Conservation (phyloP, 1,284 basidiomycete genomes). For the Marasmius fiardii region DNA sequence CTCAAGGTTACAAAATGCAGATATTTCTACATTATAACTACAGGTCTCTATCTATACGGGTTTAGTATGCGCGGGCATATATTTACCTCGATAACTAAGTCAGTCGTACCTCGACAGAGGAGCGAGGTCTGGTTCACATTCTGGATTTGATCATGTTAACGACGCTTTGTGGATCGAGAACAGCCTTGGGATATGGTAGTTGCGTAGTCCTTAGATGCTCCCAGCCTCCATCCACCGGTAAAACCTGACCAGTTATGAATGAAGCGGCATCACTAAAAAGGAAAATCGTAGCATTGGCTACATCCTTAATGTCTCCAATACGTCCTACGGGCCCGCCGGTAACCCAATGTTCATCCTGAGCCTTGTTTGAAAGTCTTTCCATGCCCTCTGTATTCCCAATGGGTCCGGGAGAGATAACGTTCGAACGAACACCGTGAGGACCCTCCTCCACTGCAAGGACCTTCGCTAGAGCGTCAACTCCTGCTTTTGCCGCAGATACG, state of each 20-base stretch:
- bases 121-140: background rate
- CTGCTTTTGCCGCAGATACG: conserved; percentile 94
- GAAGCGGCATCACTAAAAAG: conserved; percentile 87
- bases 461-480: conserved; percentile 82
- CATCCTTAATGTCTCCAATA: conserved; percentile 66
- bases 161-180: conserved; percentile 58
- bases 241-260: conserved; percentile 75
- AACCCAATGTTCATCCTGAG: conserved; percentile 11
- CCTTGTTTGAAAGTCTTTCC: conserved; percentile 59
- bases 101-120: too few species aligned
- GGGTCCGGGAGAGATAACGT: conserved; percentile 88
- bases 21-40: too few species aligned
- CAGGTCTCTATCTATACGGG: too few species aligned
- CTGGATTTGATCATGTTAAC: conserved; percentile 34
- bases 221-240: conserved; percentile 65
- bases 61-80: too few species aligned
- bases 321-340: conserved; percentile 56
- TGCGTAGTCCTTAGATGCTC: conserved; percentile 50
- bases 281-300: conserved; percentile 81
- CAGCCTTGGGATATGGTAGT: conserved; percentile 64
- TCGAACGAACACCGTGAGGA: conserved; percentile 90
- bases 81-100: too few species aligned
- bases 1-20: too few species aligned
- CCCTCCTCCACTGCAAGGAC: conserved; percentile 93
- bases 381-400: conserved; percentile 87